Evolutionary conservation across 129 eudicot genomes (phyloP), one percentile per base, ranked within the genome.

Genomic region (Tagetes patula): DNA sequence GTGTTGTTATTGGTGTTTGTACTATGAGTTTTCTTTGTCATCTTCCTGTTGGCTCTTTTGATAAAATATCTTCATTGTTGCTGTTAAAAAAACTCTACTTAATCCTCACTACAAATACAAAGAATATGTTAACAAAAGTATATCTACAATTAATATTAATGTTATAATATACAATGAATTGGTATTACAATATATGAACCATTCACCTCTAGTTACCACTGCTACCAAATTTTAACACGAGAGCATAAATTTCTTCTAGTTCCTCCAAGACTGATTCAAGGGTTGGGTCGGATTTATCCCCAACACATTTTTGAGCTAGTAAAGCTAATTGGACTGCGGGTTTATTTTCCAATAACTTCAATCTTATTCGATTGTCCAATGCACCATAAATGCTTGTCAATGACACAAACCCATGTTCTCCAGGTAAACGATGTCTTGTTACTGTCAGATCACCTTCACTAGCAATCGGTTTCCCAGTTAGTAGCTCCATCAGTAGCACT

Each of bases 281-380:
- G 48, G 77, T 61, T 10, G 77, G 77, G 30, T 14, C 2, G 0
- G 40, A 64, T 47, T 62, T 33, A 13, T 62, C 61, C 48, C 2
- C 12, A 33, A 61, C 77, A 62, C 77, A 73, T 61, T 73, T 73
- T 37, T 73, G 77, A 73, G 77, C 77, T 5, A 73, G 70, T 36
- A 73, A 61, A 27, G 62, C 70, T 73, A 73, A 47, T 27, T 62
- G 40, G 13, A 36, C 7, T 46, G 61, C 70, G 11, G 60, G 70
- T 73, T 4, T 61, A n/a, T 11, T 5, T 50, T n/a, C 46, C 13
- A 0, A 36, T 47, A 8, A n/a, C 49, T 11, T 73, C 20, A 47
- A 34, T 61, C 77, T 73, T 73, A 73, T 54, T n/a, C 43, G 49
- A 0, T 3, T 1, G 11, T 73, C 77, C 30, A 73, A 46, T 27